phyloP scores from a whole-genome alignment of 352 stramenopile genomes.

The Thraustochytrium striatum region DNA sequence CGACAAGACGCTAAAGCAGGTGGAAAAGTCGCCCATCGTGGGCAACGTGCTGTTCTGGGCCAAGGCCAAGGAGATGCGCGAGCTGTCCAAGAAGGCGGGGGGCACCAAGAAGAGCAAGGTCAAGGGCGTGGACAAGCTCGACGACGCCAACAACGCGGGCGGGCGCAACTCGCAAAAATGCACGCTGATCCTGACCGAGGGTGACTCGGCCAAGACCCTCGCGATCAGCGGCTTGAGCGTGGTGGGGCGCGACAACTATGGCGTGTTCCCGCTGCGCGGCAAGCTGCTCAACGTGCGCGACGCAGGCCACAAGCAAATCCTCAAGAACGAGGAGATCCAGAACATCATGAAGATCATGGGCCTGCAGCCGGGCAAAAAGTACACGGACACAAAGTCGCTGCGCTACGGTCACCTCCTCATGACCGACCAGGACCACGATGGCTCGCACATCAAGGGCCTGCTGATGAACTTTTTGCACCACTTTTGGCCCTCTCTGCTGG shows the following conservation, averaged over 20 bases:
- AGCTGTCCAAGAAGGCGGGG: conserved; percentile 74
- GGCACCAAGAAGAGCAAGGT: conserved; percentile 74
- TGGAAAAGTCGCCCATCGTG: conserved; percentile 71
- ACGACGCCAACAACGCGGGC: conserved; percentile 93
- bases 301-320: conserved; percentile 87
- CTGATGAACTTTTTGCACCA: conserved; percentile 98
- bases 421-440: conserved; percentile 99
- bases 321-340: conserved; percentile 96
- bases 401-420: conserved; percentile 99
- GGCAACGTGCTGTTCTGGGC: conserved; percentile 82
- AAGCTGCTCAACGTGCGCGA: conserved; percentile 99
- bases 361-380: conserved; percentile 88
- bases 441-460: conserved; percentile 98
- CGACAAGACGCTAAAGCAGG: conserved; percentile 52
- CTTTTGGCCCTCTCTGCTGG: conserved; percentile 94
- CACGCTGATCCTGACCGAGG: conserved; percentile 97
- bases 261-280: conserved; percentile 92
- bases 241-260: conserved; percentile 90
- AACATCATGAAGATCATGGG: conserved; percentile 94
- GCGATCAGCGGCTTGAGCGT: conserved; percentile 91
- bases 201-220: conserved; percentile 95
- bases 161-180: conserved; percentile 80
- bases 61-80: conserved; percentile 82
- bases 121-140: conserved; percentile 90
- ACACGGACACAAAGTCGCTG: conserved; percentile 66